A percentile compares a stretch with the other conserved stretches of the same genome.
phyloP scores from a whole-genome alignment of 2,329 filamentous ascomycete genomes.

The Lizonia empirigonia region DNA sequence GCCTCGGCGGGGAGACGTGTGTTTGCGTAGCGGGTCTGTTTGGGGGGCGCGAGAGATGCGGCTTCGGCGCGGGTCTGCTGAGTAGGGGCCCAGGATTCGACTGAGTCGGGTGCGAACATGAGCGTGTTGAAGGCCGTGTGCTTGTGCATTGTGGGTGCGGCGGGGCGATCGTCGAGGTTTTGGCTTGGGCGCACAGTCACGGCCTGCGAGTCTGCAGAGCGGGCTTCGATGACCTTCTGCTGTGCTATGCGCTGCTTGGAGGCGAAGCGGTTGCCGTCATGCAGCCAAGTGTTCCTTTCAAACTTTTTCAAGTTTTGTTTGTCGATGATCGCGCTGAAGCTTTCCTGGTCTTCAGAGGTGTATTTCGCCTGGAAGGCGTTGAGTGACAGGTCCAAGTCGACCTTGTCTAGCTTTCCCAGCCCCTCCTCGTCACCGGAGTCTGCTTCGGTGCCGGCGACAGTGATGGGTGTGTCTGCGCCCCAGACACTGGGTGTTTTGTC shows the following conservation, averaged over 20 bases:
- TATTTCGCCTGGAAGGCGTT: conserved; percentile 89
- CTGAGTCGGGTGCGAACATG: conserved; percentile 79
- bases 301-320: conserved; percentile 84
- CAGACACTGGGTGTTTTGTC: conserved; percentile 69
- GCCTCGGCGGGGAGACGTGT: conserved; percentile 71
- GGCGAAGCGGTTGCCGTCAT: conserved; percentile 82
- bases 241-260: conserved; percentile 66
- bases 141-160: conserved; percentile 76
- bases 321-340: conserved; percentile 90
- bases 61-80: conserved; percentile 71
- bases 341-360: conserved; percentile 97
- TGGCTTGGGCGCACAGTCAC: conserved; percentile 58
- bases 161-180: conserved; percentile 72
- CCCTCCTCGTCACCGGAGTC: conserved; percentile 33
- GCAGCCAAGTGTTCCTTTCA: conserved; percentile 88
- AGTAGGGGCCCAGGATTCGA: conserved; percentile 63
- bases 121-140: conserved; percentile 75
- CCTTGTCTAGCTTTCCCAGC: conserved; percentile 53
- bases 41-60: conserved; percentile 75
- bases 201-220: conserved; percentile 48
- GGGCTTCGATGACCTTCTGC: conserved; percentile 72
- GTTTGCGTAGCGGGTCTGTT: conserved; percentile 77
- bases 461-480: conserved; percentile 72
- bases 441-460: conserved; percentile 53
- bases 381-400: conserved; percentile 80